A percentile compares a stretch with the other conserved stretches of the same genome.
Conservation (phyloP, 208 protist genomes). For the Leishmania major region DNA sequence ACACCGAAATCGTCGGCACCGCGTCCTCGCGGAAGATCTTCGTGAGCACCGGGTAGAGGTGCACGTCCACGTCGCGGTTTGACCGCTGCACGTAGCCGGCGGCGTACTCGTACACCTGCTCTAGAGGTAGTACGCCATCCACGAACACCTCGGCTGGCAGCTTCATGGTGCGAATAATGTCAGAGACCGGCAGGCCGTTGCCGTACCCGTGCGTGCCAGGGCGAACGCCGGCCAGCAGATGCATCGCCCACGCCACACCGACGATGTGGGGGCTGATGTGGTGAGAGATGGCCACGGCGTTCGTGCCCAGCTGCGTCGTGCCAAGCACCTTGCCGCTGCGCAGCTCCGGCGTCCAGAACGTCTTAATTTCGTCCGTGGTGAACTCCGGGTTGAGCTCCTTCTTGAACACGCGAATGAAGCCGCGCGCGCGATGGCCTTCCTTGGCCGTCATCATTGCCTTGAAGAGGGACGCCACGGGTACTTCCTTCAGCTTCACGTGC, state of each 20-base stretch:
- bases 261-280: slow-evolving; percentile 89
- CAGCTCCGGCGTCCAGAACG: slow-evolving; percentile 85
- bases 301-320: slow-evolving; percentile 71
- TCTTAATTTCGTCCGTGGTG: slow-evolving; percentile 64
- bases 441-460: slow-evolving; percentile 81
- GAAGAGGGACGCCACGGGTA: slow-evolving; percentile 78
- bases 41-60: slow-evolving; percentile 82
- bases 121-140: slow-evolving; percentile 70
- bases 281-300: slow-evolving; percentile 64
- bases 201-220: slow-evolving; percentile 74
- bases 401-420: slow-evolving; percentile 79
- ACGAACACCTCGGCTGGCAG: slow-evolving; percentile 82
- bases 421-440: slow-evolving; percentile 71
- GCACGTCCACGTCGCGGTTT: slow-evolving; percentile 47
- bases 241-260: slow-evolving; percentile 87
- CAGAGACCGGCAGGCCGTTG: slow-evolving; percentile 79
- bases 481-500: slow-evolving; percentile 73
- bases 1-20: slow-evolving; percentile 88
- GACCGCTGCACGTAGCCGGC: slow-evolving; percentile 59
- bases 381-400: slow-evolving; percentile 60
- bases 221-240: slow-evolving; percentile 76
- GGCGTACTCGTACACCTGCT: slow-evolving; percentile 86
- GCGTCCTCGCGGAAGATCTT: slow-evolving; percentile 88
- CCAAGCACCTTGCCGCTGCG: slow-evolving; percentile 87
- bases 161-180: slow-evolving; percentile 80